phyloP scores from a whole-genome alignment of 441 rosid genomes.

The Gossypium trilobum region DNA sequence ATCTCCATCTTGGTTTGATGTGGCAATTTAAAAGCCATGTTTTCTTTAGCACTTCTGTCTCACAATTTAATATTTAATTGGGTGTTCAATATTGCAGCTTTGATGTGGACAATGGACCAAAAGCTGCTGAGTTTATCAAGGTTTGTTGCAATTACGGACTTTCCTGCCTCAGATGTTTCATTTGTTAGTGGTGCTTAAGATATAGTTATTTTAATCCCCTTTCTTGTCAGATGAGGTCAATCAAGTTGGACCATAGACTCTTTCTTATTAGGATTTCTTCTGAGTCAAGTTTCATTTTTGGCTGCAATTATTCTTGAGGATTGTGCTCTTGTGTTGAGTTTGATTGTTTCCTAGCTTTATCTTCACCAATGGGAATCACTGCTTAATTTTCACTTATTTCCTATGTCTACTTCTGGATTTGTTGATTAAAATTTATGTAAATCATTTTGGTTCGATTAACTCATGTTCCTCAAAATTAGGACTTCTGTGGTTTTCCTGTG shows the following conservation, averaged over 20 bases:
- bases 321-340: neutral
- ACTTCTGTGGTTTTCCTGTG: neutral
- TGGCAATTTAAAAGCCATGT: neutral
- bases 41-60: neutral
- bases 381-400: neutral
- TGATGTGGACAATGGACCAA: constrained; percentile 80
- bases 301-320: neutral
- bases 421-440: neutral
- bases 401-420: neutral
- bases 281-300: neutral
- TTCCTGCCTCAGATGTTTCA: neutral
- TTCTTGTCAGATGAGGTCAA: neutral
- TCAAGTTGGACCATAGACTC: neutral
- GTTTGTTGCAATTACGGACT: constrained; percentile 32
- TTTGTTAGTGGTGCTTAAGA: neutral
- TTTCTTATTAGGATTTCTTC: neutral
- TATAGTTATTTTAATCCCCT: neutral
- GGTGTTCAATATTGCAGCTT: constrained; percentile 41
- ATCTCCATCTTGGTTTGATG: neutral
- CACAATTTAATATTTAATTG: neutral
- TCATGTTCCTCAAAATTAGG: neutral
- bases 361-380: neutral
- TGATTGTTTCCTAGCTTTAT: neutral
- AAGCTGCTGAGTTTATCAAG: constrained; percentile 87
- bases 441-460: neutral